Conservation (phyloP, 1,139 yeast species). For the Taphrina wiesneri region DNA sequence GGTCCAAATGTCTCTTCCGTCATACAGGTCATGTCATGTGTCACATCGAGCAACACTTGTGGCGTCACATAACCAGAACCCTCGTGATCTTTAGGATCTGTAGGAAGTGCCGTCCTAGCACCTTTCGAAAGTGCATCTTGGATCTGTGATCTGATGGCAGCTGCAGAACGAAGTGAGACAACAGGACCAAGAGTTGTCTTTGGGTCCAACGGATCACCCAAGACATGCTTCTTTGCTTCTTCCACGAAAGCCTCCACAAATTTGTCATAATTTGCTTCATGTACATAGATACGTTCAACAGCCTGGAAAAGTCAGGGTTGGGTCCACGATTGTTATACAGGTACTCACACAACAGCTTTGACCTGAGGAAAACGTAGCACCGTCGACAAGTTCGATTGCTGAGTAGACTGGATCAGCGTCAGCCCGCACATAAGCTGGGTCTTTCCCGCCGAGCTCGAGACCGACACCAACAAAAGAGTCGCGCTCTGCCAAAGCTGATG, state of each 20-base stretch:
- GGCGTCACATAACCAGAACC: slow-evolving; percentile 88
- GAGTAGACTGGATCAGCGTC: slow-evolving; percentile 70
- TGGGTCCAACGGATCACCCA: slow-evolving; percentile 74
- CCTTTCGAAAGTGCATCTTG: slow-evolving; percentile 69
- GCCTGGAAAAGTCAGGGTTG: slow-evolving; percentile 90
- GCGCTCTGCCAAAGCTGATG: slow-evolving; percentile 55
- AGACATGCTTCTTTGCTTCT: slow-evolving; percentile 52
- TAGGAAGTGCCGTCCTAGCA: slow-evolving; percentile 71
- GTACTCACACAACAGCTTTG: slow-evolving; percentile 79
- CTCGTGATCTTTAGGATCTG: slow-evolving; percentile 55
- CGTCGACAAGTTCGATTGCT: slow-evolving; percentile 81
- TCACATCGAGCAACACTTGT: slow-evolving; percentile 79
- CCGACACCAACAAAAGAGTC: slow-evolving; percentile 29
- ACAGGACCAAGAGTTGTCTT: slow-evolving; percentile 76
- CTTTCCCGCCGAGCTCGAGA: slow-evolving; percentile 91
- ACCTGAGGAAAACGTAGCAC: slow-evolving; percentile 81
- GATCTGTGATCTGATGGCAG: slow-evolving; percentile 68
- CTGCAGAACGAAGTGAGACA: slow-evolving; percentile 70
- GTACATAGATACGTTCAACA: slow-evolving; percentile 78
- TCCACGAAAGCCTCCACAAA: slow-evolving; percentile 61
- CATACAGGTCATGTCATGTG: slow-evolving; percentile 73
- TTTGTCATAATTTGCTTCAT: slow-evolving; percentile 65
- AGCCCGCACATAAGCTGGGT: slow-evolving; percentile 70
- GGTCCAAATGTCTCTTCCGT: slow-evolving; percentile 95
- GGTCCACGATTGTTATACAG: slow-evolving; percentile 76